Conservation (phyloP, 2,329 filamentous ascomycete species). For the Nakataea oryzae region DNA sequence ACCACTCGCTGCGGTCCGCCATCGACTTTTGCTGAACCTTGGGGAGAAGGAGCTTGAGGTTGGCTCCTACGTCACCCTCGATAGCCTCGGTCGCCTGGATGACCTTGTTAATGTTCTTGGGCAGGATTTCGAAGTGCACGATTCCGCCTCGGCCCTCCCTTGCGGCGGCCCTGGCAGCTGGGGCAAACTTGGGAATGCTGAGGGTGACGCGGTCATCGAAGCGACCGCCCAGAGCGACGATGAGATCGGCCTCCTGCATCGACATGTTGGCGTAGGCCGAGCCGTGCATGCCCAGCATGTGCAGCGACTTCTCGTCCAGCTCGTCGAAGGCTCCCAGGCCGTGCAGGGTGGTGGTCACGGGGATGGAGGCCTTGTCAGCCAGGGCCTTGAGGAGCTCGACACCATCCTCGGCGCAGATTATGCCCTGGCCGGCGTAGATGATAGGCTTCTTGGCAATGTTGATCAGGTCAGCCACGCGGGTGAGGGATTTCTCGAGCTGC, state of each 20-base stretch:
- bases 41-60: conserved; percentile 66
- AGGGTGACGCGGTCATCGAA: conserved; percentile 94
- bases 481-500: conserved; percentile 64
- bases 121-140: conserved; percentile 95
- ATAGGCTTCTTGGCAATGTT: conserved; percentile 89
- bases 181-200: conserved; percentile 77
- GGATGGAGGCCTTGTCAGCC: conserved; percentile 82
- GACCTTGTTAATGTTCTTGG: conserved; percentile 99
- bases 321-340: conserved; percentile 90
- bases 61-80: conserved; percentile 80
- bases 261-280: conserved; percentile 96
- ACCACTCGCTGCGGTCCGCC: conserved; percentile 71
- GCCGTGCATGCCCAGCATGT: conserved; percentile 99
- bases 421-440: conserved; percentile 88
- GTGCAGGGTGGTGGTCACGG: conserved; percentile 91
- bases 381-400: conserved; percentile 72
- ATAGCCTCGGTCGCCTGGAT: conserved; percentile 93
- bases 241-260: conserved; percentile 92
- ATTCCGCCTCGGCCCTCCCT: conserved; percentile 83
- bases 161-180: conserved; percentile 75
- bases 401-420: conserved; percentile 71
- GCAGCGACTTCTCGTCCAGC: conserved; percentile 83
- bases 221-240: conserved; percentile 85
- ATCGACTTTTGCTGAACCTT: conserved; percentile 52
- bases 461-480: conserved; percentile 69